Percentiles rank a stretch among this genome's conserved stretches.
Conservation (phyloP, 2,329 filamentous ascomycete species). For the Lizonia empirigonia region DNA sequence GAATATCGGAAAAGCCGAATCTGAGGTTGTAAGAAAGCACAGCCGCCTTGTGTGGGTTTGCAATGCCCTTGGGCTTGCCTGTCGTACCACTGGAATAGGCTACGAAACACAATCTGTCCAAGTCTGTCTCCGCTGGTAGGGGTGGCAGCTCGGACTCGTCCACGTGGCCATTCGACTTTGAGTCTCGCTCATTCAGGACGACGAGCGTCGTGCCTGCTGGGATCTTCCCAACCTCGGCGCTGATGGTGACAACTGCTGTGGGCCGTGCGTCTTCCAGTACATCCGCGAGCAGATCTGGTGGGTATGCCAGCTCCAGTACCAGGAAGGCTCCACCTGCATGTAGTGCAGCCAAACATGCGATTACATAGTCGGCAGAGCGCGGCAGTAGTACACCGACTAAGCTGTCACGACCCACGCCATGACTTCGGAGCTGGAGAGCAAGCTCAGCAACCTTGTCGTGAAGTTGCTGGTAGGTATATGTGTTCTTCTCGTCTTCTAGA, state of each 20-base stretch:
- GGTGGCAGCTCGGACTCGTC: conserved; percentile 55
- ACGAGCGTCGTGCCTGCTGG: conserved; percentile 68
- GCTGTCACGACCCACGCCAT: conserved; percentile 73
- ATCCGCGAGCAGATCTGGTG: conserved; percentile 73
- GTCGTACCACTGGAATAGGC: conserved; percentile 81
- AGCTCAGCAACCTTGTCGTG: conserved; percentile 70
- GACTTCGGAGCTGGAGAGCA: conserved; percentile 65
- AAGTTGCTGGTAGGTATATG: conserved; percentile 75
- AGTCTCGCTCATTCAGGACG: conserved; percentile 60
- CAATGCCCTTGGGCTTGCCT: conserved; percentile 80
- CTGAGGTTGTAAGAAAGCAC: conserved; percentile 75
- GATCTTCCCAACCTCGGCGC: conserved; percentile 68
- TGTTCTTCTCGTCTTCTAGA: conserved; percentile 70
- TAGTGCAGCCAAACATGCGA: conserved; percentile 77
- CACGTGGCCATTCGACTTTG: conserved; percentile 33
- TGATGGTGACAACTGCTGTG: conserved; percentile 71
- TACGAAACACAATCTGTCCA: conserved; percentile 79
- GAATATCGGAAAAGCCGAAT: conserved; percentile 71
- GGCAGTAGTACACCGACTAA: conserved; percentile 77
- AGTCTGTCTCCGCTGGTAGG: conserved; percentile 67
- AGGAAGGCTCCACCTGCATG: conserved; percentile 80
- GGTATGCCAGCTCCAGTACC: conserved; percentile 80
- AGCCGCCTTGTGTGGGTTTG: conserved; percentile 75
- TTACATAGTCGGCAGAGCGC: conserved; percentile 78
- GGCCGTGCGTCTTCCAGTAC: conserved; percentile 78